Evolutionary conservation across 805 yeast genomes (phyloP), one percentile per base, ranked within the genome.

Genomic region (Wickerhamiella allomyrinae): DNA sequence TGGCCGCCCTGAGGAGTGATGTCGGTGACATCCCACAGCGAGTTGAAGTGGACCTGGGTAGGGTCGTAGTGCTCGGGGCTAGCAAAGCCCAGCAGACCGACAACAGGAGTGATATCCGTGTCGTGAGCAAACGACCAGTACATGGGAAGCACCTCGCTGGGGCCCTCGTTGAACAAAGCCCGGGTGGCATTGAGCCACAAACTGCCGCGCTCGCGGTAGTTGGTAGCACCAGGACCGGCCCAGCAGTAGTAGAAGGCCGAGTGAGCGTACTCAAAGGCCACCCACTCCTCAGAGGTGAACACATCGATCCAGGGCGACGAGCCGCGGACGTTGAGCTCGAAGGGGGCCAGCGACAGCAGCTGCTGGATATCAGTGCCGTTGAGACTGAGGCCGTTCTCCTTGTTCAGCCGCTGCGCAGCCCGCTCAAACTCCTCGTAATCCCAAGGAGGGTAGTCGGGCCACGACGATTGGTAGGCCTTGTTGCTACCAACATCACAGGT

Each of bases 61-160:
- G 60, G 59, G 46, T 67, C 67, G 20, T 61, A 51, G 20, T 57
- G 49, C 10, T 55, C 62, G 13, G 70, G 67, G 35, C 57, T 58
- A 22, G 69, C 60, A 33, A 75, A 46, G 3, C 77, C 77, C 29
- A 74, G 57, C 2, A 74, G 64, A 15, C 74, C 56, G 37, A 69
- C 65, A 49, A 68, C 62, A 20, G 67, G 61, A 44, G 70, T 73
- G 29, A 74, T 57, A 50, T 75, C 77, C 20, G 76, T 73, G 54
- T 75, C 79, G 56, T 75, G 80, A 14, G 75, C 65, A 54, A 74
- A 74, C 15, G 67, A 61, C 40, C 67, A 62, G 57, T 68, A 63
- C 31, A 75, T 52, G 46, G 69, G 56, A 7, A 53, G 50, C 10
- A 47, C 65, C 47, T 41, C 34, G 42, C 53, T 56, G 5, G 61